Percentiles rank a stretch among this genome's conserved stretches.
phyloP scores from a whole-genome alignment of 352 stramenopile species.

The Blastocystis sp. region DNA sequence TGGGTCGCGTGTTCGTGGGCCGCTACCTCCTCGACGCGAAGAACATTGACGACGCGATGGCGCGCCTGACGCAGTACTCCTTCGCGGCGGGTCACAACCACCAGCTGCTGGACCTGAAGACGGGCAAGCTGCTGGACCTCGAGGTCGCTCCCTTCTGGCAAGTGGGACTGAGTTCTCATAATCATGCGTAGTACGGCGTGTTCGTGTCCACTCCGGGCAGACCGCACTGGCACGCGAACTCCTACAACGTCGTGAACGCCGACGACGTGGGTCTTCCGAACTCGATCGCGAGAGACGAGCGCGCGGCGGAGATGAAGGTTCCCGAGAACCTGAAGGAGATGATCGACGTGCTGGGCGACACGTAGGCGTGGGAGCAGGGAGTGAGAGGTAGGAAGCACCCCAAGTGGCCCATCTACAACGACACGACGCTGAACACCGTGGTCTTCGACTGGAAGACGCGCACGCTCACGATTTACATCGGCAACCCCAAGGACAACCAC shows the following conservation, averaged over 20 bases:
- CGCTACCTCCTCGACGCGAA: slow-evolving; percentile 58
- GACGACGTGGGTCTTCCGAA: slow-evolving; percentile 58
- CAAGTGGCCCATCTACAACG: slow-evolving; percentile 70
- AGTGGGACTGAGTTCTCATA: background rate
- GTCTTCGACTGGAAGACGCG: slow-evolving; percentile 66
- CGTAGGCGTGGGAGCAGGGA: background rate
- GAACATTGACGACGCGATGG: slow-evolving; percentile 34
- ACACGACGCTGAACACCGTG: slow-evolving; percentile 69
- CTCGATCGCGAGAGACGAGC: slow-evolving; percentile 57
- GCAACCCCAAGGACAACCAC: slow-evolving; percentile 69
- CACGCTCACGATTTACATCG: slow-evolving; percentile 63
- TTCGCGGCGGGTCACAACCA: slow-evolving; percentile 68
- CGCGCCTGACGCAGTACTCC: slow-evolving; percentile 64
- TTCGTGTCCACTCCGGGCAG: slow-evolving; percentile 49
- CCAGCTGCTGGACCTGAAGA: slow-evolving; percentile 65
- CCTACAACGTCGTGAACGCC: slow-evolving; percentile 69
- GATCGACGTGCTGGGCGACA: slow-evolving; percentile 72
- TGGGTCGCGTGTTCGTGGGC: slow-evolving; percentile 67
- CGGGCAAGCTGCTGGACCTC: slow-evolving; percentile 34
- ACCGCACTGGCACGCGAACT: slow-evolving; percentile 69
- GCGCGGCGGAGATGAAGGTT: slow-evolving; percentile 67
- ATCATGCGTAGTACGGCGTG: slow-evolving; percentile 57
- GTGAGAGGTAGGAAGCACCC: slow-evolving; percentile 19
- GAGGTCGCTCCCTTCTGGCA: slow-evolving; percentile 64
- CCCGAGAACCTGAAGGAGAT: slow-evolving; percentile 64